Percentiles rank a stretch among this genome's conserved stretches.
These are phyloP conservation scores for Pseudoscleropodium purum DNA, from an alignment of 225 moss, liverwort and hornwort species.

Conservation along the genomic window DNA sequence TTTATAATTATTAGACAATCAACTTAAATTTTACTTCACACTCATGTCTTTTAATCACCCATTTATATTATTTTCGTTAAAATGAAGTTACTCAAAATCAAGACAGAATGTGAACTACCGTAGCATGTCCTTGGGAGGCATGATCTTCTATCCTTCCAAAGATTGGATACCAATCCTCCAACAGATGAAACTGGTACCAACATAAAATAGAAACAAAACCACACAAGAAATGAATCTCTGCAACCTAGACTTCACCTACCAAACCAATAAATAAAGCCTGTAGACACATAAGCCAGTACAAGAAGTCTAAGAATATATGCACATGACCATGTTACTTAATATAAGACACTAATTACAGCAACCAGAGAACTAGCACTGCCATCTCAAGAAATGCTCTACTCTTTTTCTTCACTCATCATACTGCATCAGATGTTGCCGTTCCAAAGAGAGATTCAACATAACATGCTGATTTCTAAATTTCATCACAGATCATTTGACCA, in stretches of 20 bases:
- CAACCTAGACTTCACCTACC: constrained; percentile 12
- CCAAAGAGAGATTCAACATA: too few species aligned
- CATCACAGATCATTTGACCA: too few species aligned
- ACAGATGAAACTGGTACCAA: neutral
- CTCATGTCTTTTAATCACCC: neutral
- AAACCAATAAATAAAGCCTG: neutral
- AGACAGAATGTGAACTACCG: too few species aligned
- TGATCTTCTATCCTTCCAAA: neutral
- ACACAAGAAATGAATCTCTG: neutral
- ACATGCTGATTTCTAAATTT: too few species aligned
- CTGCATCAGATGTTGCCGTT: too few species aligned
- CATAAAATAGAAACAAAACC: neutral
- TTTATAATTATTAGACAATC: neutral
- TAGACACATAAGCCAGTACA: neutral
- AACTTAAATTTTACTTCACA: neutral
- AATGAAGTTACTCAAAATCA: neutral
- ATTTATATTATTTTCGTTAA: neutral
- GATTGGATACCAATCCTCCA: neutral
- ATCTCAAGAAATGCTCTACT: too few species aligned
- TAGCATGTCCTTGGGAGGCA: neutral
- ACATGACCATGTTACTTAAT: too few species aligned
- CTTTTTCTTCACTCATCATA: too few species aligned
- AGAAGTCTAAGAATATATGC: neutral
- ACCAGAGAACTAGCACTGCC: too few species aligned
- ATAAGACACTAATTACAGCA: too few species aligned